Evolutionary conservation across 2,329 filamentous ascomycete species (phyloP).

Genomic region (Pseudomassariella vexata): DNA sequence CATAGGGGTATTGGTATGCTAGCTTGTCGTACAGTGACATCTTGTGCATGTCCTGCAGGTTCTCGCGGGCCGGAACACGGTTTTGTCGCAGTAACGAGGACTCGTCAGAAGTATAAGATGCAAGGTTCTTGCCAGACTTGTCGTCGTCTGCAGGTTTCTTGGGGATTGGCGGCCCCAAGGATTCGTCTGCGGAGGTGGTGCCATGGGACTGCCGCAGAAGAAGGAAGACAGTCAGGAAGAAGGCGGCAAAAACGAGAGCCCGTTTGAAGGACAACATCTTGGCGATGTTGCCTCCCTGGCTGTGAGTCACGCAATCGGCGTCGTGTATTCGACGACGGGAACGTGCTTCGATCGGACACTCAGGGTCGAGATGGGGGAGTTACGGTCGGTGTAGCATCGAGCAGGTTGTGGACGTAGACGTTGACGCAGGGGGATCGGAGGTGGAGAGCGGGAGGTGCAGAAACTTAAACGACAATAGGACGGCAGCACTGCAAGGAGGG

Average conservation of each 20-base stretch:
- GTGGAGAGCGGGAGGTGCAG: too few species aligned
- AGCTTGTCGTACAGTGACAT: slow-evolving; percentile 76
- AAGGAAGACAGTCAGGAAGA: slow-evolving; percentile 27
- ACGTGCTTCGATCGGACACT: too few species aligned
- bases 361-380: too few species aligned
- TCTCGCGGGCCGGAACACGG: slow-evolving; percentile 49
- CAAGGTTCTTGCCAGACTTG: slow-evolving; percentile 9
- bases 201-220: slow-evolving; percentile 25
- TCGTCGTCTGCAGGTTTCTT: slow-evolving; percentile 18
- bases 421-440: too few species aligned
- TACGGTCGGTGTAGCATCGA: too few species aligned
- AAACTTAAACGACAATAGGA: too few species aligned
- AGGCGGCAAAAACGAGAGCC: slow-evolving; percentile 23
- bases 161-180: slow-evolving; percentile 8
- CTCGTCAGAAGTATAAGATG: background rate
- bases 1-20: slow-evolving; percentile 90
- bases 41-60: slow-evolving; percentile 63
- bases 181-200: slow-evolving; percentile 15
- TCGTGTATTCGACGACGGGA: too few species aligned
- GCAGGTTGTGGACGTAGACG: too few species aligned
- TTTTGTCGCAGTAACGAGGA: background rate
- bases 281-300: slow-evolving; percentile 8
- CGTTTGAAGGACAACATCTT: slow-evolving; percentile 28
- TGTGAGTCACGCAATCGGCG: too few species aligned
- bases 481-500: too few species aligned